Evolutionary conservation across 176 grass and related monocot species (phyloP).

Genomic region (Lolium multiflorum): DNA sequence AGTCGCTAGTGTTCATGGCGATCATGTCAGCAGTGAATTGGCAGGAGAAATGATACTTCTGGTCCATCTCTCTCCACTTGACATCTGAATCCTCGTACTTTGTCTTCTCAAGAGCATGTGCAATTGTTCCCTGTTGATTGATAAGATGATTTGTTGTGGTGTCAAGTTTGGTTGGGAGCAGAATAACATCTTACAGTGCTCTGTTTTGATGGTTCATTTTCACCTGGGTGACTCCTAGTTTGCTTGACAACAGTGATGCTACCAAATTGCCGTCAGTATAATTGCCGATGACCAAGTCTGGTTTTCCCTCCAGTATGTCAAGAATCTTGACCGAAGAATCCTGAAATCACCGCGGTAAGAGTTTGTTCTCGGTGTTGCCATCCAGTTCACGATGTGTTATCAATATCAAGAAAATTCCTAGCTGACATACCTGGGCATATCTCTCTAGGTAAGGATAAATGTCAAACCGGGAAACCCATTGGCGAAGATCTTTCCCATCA

Average conservation of each 20-base stretch:
- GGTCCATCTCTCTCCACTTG: constrained; percentile 87
- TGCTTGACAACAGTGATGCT: constrained; percentile 84
- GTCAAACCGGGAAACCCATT: constrained; percentile 82
- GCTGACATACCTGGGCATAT: constrained; percentile 73
- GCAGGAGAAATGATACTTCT: constrained; percentile 96
- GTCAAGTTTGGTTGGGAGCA: not conserved
- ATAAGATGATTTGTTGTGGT: constrained; percentile 33
- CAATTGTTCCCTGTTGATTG: constrained; percentile 76
- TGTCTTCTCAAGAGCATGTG: constrained; percentile 96
- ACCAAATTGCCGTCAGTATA: constrained; percentile 96
- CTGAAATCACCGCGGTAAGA: constrained; percentile 34
- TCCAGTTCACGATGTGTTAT: not conserved
- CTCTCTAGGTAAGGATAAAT: constrained; percentile 92
- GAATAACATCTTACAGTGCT: not conserved
- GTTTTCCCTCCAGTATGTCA: constrained; percentile 81
- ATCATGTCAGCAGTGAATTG: constrained; percentile 98
- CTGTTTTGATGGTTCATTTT: not conserved
- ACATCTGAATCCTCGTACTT: constrained; percentile 92
- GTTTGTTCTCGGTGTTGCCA: not conserved
- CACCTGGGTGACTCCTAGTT: constrained; percentile 93
- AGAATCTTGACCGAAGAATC: constrained; percentile 75
- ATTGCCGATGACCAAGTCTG: constrained; percentile 94
- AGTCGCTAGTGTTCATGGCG: constrained; percentile 92
- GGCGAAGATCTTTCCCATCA: constrained; percentile 59
- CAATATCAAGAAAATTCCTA: not conserved